Evolutionary conservation across 192 early-diverging fungal species (phyloP), one percentile per base, ranked within the genome.

Genomic region (Coemansia sp.): DNA sequence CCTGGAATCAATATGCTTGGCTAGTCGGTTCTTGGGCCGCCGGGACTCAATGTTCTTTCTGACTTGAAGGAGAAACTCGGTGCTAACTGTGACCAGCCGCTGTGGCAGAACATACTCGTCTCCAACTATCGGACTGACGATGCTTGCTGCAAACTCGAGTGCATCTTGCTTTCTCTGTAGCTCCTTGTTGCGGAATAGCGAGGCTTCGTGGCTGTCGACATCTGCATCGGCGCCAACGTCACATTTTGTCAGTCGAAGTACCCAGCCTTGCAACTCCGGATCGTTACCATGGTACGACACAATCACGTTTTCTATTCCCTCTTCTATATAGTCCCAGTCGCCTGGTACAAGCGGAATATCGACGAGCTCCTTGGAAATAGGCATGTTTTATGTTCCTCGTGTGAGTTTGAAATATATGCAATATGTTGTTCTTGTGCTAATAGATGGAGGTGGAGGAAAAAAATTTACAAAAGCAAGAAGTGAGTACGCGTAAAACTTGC

Each of bases 221-320:
- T 83, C 41, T 68, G 65, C 11, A 7, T 36, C 43, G 0, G 43
- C 44, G 16, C 18, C 31, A 20, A 66, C 40, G 24, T 66, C 20
- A 22, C 64, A 47, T 41, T 83, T 83, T 44, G 61, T 36, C 24
- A 86, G 68, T 18, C 70, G 84, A 27, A 78, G 74, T 10, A 80
- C 60, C 66, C 75, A 71, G 43, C 76, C 69, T 8, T 46, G 31
- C 36, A 72, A 60, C 63, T 67, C 65, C 3, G 76, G 55, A 29
- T 87, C 68, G 15, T 44, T 34, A 5, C 91, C 89, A 31, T 63
- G 63, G 71, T 89, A 90, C 3, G 86, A 46, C 27, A 93, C 78
- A 18, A 90, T 84, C 12, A 92, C 73, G 72, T 92, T 93, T n/a
- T 82, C 86, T 72, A 91, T 92, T 29, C 93, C 93, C 63, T 94